Evolutionary conservation across 2,329 filamentous ascomycete genomes (phyloP).

Genomic region (Neocucurbitaria cava): DNA sequence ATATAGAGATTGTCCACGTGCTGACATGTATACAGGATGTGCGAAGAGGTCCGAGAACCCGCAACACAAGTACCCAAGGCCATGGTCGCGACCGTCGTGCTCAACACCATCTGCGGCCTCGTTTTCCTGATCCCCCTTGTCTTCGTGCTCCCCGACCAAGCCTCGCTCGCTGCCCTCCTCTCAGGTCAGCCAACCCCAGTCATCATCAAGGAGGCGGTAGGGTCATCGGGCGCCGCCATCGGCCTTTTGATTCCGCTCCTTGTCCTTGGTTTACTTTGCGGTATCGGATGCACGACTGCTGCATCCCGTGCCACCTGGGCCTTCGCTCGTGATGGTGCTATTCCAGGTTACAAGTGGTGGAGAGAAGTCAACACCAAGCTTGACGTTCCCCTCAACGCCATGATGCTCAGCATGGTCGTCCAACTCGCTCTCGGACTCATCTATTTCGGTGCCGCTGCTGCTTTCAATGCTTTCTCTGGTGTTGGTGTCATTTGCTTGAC

Average conservation of each 20-base stretch:
- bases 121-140: conserved; percentile 73
- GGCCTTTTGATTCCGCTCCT: conserved; percentile 69
- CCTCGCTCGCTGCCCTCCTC: conserved; percentile 59
- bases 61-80: conserved; percentile 74
- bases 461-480: conserved; percentile 76
- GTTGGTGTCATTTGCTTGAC: conserved; percentile 75
- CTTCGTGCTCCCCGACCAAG: conserved; percentile 72
- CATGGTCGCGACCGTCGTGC: conserved; percentile 70
- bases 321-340: conserved; percentile 73
- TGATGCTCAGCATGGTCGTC: conserved; percentile 73
- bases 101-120: conserved; percentile 72
- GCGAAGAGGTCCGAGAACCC: conserved; percentile 73
- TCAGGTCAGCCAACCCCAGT: conserved; percentile 69
- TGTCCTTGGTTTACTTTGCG: conserved; percentile 71
- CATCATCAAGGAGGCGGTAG: conserved; percentile 69
- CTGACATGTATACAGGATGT: conserved; percentile 64
- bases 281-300: conserved; percentile 73
- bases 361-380: conserved; percentile 66
- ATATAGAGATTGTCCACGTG: conserved; percentile 15
- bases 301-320: conserved; percentile 73
- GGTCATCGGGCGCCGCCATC: conserved; percentile 67
- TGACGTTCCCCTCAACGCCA: conserved; percentile 72
- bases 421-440: conserved; percentile 70
- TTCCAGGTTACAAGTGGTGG: conserved; percentile 68
- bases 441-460: conserved; percentile 72